Conservation (phyloP, 176 grass and related monocot genomes). For the Triticum aestivum region IWGSC_CS_RefSeq_v2.1 NC_057795.1:229243141-229243640, state of each 20-base stretch:
- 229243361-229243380: background rate
- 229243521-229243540: conserved; percentile 14
- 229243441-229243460: conserved; percentile 20
- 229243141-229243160: too few relatives aligned
- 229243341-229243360: conserved; percentile 6
- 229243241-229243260: background rate
- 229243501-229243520: background rate
- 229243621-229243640: too few relatives aligned
- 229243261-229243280: background rate
- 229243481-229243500: conserved; percentile 18
- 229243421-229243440: conserved; percentile 11
- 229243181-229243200: too few relatives aligned
- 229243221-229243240: background rate
- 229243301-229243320: background rate
- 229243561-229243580: background rate
- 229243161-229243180: too few relatives aligned
- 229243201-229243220: too few relatives aligned
- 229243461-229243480: conserved; percentile 11
- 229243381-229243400: background rate
- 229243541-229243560: background rate
- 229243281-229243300: background rate
- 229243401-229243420: background rate
- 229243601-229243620: background rate
- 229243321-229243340: background rate
- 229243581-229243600: background rate